Evolutionary conservation across 495 filamentous ascomycete genomes (phyloP), one percentile per base, ranked within the genome.

Genomic region (Zalerion maritima): DNA sequence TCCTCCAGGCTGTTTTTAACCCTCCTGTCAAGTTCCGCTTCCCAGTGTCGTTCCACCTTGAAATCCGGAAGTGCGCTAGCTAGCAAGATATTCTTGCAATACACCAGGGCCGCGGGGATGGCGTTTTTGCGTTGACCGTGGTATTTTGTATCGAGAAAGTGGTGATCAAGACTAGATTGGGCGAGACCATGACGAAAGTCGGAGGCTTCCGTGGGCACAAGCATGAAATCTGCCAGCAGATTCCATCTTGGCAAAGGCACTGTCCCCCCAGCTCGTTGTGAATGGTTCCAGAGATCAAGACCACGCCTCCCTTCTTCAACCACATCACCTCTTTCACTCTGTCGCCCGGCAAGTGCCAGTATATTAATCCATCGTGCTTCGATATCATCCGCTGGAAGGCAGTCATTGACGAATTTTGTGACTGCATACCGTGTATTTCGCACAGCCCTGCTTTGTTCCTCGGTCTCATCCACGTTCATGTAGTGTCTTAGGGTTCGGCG

Each of bases 351-450:
- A 23, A 91, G 51, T 22, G 84, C 84, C 36, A 94, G 62, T 18
- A 94, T 60, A 52, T 93, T 69, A 26, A 91, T 78, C 83, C 83
- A 96, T 24, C 87, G 71, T 21, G 77, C 89, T 13, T 72, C 60
- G 8, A 83, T 63, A 43, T 91, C 82, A 20, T 55, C 61, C 37
- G 78, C 94, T 2, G 76, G 73, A 7, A 97, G 60, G 42, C 83
- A 92, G n/a, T 78, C 64, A 41, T 94, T 94, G 2, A 84, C 79
- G 60, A 85, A 94, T 14, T 84, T 76, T 3, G 89, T 69, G n/a
- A 78, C 78, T 12, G 79, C 71, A 52, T 83, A 87, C 5, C 81
- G 73, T 27, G 77, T 75, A 30, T 72, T 78, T 32, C 83, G 61
- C 5, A 70, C 60, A 8, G 68, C 43, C 12, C n/a, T n/a, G n/a